Base-by-base conservation (phyloP, 2,329 filamentous ascomycete genomes). In the Macroventuria anomochaeta region DNA sequence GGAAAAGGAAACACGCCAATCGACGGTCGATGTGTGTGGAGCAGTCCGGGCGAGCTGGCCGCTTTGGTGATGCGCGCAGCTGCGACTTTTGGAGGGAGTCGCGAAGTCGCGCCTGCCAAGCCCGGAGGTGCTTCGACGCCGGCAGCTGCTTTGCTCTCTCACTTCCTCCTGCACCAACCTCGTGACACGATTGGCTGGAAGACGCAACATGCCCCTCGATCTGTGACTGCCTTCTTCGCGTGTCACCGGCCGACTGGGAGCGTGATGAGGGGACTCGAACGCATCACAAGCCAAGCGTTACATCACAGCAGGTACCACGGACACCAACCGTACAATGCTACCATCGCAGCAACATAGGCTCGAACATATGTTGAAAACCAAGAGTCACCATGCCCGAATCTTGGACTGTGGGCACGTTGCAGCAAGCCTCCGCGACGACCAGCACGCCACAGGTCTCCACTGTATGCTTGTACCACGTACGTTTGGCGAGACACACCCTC, bases 21-120 rank as follows among this genome's bases (percentile, higher is more conserved):
- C 11, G 26, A 28, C 17, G 31, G 25, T 41, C 18, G 13, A 15
- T 18, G 23, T 3, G 34, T 26, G 43, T 29, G 37, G 7, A 8
- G 29, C 12, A 11, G 13, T 13, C 1, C 11, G 10, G 25, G 12
- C 13, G 18, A 41, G 37, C 31, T 13, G 29, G 2, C 10, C 31
- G 20, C 37, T 46, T 47, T 40, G 28, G 31, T 46, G 44, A 53
- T 15, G 40, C 23, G 39, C 28, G 39, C 38, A 54, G 39, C 51
- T 49, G 26, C 44, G 29, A 49, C 39, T 54, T 37, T 44, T 32
- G 39, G 51, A 36, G n/a, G n/a, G 33, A 47, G 29, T 44, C 44
- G 44, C 39, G 17, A 44, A 40, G 51, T 54, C 51, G 51, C 51
- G 51, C 51, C 51, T 54, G 51, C 51, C 51, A 54, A 54, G 51